Evolutionary conservation across 768 basidiomycete species (phyloP).

Genomic region (Lactarius evosmus): DNA sequence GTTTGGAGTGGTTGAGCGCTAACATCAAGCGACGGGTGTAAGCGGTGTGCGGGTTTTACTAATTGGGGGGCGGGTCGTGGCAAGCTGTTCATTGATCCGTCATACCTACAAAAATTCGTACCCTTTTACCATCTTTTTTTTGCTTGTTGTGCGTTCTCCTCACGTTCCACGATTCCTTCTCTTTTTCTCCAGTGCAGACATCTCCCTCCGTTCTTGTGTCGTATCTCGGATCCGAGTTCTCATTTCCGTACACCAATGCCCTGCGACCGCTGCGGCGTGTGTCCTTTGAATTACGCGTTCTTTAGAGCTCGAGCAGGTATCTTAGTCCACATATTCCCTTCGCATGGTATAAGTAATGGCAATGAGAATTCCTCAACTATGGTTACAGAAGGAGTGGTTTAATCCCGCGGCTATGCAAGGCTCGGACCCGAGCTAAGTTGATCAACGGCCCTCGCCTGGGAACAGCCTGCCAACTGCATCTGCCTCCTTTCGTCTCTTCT

Average conservation of each 20-base stretch:
- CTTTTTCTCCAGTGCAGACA: slow-evolving; percentile 20
- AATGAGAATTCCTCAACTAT: slow-evolving; percentile 23
- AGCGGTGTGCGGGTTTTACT: slow-evolving; percentile 35
- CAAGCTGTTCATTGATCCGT: slow-evolving; percentile 55
- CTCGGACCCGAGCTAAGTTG: too few relatives aligned
- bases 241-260: slow-evolving; percentile 18
- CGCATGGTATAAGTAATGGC: slow-evolving; percentile 23
- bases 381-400: background rate
- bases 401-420: background rate
- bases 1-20: slow-evolving; percentile 92
- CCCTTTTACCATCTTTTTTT: slow-evolving; percentile 28
- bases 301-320: slow-evolving; percentile 27
- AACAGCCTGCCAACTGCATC: slow-evolving; percentile 72
- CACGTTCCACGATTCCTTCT: slow-evolving; percentile 11
- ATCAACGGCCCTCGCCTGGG: slow-evolving; percentile 61
- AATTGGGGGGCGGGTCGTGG: slow-evolving; percentile 41
- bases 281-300: slow-evolving; percentile 21
- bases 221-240: slow-evolving; percentile 26
- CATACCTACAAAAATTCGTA: slow-evolving; percentile 38
- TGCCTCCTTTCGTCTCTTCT: slow-evolving; percentile 72
- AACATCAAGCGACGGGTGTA: slow-evolving; percentile 86
- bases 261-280: slow-evolving; percentile 19
- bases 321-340: slow-evolving; percentile 23
- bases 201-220: slow-evolving; percentile 20
- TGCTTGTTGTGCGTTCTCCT: slow-evolving; percentile 32